Percentiles rank a stretch among this genome's conserved stretches.
Conservation (phyloP, 306 rosid genomes). For the Lathyrus aphaca region DNA sequence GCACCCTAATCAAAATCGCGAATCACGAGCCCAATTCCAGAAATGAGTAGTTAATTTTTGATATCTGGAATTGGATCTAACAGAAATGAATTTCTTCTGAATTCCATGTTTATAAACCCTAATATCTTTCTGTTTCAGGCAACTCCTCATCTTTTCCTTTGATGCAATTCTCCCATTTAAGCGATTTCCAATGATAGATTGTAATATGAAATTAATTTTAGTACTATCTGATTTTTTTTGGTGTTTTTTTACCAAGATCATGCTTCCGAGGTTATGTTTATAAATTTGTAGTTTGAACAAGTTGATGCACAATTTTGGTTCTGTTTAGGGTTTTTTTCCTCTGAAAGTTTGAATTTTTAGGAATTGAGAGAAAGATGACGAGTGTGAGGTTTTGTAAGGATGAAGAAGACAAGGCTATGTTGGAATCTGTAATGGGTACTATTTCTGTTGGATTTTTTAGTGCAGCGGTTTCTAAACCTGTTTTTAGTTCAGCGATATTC, state of each 20-base stretch:
- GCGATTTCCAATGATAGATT: not conserved
- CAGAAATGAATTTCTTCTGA: not conserved
- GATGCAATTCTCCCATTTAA: not conserved
- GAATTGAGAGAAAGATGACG: slow-evolving; percentile 52
- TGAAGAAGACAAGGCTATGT: slow-evolving; percentile 72
- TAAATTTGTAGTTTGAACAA: slow-evolving; percentile 6
- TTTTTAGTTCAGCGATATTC: slow-evolving; percentile 54
- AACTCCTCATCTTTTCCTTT: not conserved
- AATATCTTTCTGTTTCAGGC: slow-evolving; percentile 13
- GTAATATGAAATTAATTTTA: not conserved
- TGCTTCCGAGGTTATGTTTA: slow-evolving; percentile 22
- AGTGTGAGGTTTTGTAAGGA: slow-evolving; percentile 72
- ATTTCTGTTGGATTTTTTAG: slow-evolving; percentile 75
- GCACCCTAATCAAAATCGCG: no score
- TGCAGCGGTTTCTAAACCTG: slow-evolving; percentile 61
- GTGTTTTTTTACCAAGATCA: not conserved
- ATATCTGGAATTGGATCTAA: not conserved
- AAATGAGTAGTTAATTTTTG: no score
- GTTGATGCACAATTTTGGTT: slow-evolving; percentile 13
- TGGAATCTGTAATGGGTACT: slow-evolving; percentile 79
- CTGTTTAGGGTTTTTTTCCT: not conserved
- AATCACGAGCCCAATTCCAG: no score
- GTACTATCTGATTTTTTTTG: slow-evolving; percentile 17
- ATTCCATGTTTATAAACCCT: slow-evolving; percentile 4
- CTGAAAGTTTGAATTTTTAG: slow-evolving; percentile 14